Evolutionary conservation across 345 rosid genomes (phyloP).

Genomic region (Reutealis trisperma): DNA sequence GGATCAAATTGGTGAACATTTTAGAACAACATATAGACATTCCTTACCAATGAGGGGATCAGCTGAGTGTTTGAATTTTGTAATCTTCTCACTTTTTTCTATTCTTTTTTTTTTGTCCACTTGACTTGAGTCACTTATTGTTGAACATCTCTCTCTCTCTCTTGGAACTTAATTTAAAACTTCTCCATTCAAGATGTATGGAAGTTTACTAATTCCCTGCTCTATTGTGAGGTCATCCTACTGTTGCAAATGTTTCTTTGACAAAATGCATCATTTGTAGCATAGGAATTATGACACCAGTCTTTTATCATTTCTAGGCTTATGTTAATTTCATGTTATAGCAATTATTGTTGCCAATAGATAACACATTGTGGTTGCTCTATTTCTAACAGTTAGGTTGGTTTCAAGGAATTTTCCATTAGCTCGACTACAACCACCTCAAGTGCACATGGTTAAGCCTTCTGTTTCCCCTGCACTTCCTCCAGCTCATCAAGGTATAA

Average conservation of each 20-base stretch:
- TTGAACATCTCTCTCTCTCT: background rate
- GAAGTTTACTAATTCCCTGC: background rate
- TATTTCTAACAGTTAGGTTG: constrained; percentile 50
- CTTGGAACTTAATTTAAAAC: background rate
- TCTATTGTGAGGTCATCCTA: background rate
- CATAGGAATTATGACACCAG: background rate
- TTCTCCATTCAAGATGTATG: background rate
- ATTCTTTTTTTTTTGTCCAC: background rate
- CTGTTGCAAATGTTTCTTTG: background rate
- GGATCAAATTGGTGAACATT: background rate
- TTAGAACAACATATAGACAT: background rate
- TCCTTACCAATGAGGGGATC: background rate
- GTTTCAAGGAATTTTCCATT: constrained; percentile 45
- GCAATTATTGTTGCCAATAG: background rate
- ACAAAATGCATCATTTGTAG: background rate
- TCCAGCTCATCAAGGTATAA: constrained; percentile 49
- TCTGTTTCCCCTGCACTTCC: constrained; percentile 49
- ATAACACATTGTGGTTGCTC: background rate
- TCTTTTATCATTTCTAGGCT: background rate
- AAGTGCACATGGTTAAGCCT: constrained; percentile 34
- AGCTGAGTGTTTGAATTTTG: background rate
- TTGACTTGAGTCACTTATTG: background rate
- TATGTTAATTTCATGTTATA: background rate
- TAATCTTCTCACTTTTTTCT: background rate
- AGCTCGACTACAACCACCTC: constrained; percentile 38